Evolutionary conservation across 1,139 yeast genomes (phyloP), one percentile per base, ranked within the genome.

Genomic region (Petasospora fabianii): DNA sequence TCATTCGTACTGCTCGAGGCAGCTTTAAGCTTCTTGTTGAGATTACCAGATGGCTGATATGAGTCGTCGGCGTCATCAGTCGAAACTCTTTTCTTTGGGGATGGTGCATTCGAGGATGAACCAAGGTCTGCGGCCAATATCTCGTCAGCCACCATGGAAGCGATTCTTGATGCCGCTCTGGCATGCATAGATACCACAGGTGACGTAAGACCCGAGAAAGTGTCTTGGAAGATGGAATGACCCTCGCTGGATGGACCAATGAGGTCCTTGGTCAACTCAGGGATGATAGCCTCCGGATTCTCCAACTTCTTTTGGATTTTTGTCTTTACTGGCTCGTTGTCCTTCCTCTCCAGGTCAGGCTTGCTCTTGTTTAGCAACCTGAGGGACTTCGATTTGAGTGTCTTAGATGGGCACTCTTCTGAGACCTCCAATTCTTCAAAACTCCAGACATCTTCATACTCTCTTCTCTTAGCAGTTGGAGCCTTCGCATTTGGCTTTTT

Each of bases 371-470:
- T n/a, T n/a, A n/a, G n/a, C n/a, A 9, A 24, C 35, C 29, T 24
- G 26, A 19, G n/a, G 4, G 46, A 33, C 31, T 47, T 49, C 2
- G 47, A 24, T 16, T 20, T 29, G 13, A 13, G 12, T 2, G 15
- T 20, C 20, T 19, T 21, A 3, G 28, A 18, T 2, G 29, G 6
- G 13, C 22, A 31, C 19, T 11, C 17, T 5, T 19, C 24, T 10
- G 32, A 15, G 14, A 22, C 18, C 14, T 32, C 35, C 8, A 37
- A 26, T 2, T 44, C 41, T 13, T 46, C 48, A 26, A 53, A 42
- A 29, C 49, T 54, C 56, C 56, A 53, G 24, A 49, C 41, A 35
- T 53, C 56, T 11, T 24, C 27, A 3, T 20, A 13, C 5, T n/a
- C n/a, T n/a, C n/a, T n/a, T n/a, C n/a, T n/a, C n/a, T n/a, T n/a